Evolutionary conservation across 495 filamentous ascomycete genomes (phyloP).

Genomic region (Melanomma pulvis-pyrius): DNA sequence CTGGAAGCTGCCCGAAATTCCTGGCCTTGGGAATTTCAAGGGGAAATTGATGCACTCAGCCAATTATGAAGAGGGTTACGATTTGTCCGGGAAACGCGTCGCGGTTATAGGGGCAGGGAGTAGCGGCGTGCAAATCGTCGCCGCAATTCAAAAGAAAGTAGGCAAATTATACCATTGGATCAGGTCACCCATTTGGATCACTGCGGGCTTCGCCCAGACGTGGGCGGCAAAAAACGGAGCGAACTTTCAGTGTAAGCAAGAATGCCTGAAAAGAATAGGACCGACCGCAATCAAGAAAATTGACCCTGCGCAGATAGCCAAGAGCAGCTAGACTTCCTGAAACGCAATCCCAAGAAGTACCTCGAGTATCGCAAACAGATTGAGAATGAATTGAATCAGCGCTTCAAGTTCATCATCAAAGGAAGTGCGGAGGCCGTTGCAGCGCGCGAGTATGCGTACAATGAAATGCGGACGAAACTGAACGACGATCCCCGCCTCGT

Average conservation of each 20-base stretch:
- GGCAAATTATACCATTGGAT: conserved; percentile 45
- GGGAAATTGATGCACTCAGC: conserved; percentile 49
- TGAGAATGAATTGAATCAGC: conserved; percentile 51
- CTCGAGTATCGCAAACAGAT: conserved; percentile 49
- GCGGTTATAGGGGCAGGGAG: conserved; percentile 46
- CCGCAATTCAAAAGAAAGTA: conserved; percentile 42
- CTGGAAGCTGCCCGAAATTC: conserved; percentile 46
- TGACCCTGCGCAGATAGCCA: not conserved
- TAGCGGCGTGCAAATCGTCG: conserved; percentile 47
- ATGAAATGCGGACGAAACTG: conserved; percentile 45
- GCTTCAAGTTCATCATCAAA: conserved; percentile 51
- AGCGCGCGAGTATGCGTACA: conserved; percentile 41
- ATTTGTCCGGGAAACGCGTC: conserved; percentile 45
- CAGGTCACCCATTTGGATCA: conserved; percentile 47
- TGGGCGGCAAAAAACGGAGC: conserved; percentile 46
- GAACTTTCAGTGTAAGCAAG: conserved; percentile 44
- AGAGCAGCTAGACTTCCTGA: conserved; percentile 41
- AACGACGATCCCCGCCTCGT: not conserved
- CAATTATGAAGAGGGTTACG: conserved; percentile 44
- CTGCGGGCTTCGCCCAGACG: conserved; percentile 45
- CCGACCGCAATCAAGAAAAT: not conserved
- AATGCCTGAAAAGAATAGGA: not conserved
- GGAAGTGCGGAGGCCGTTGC: conserved; percentile 41
- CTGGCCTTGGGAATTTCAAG: conserved; percentile 42
- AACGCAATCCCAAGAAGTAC: conserved; percentile 44